Evolutionary conservation across 1,284 basidiomycete species (phyloP).

Genomic region (Ganoderma lingzhi): DNA sequence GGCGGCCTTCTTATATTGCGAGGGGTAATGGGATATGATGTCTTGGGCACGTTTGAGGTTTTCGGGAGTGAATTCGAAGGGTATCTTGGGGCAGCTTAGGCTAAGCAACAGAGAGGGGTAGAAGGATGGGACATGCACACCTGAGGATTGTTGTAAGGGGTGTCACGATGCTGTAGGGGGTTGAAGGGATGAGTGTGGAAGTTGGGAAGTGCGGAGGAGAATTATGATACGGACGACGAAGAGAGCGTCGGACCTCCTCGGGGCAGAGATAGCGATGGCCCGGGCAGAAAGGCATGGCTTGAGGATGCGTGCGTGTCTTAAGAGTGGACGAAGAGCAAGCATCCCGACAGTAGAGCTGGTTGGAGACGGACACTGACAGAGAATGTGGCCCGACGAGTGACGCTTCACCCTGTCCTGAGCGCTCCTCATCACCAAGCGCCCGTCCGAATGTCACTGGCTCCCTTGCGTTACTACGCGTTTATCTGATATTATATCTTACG

Average conservation of each 20-base stretch:
- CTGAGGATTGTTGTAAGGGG: constrained; percentile 90
- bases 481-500: too few relatives aligned
- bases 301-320: constrained; percentile 31
- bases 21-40: constrained; percentile 93
- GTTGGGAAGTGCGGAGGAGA: constrained; percentile 20
- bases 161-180: constrained; percentile 85
- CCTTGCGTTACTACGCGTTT: too few relatives aligned
- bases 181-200: constrained; percentile 17
- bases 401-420: too few relatives aligned
- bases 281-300: constrained; percentile 36
- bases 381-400: background rate
- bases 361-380: background rate
- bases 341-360: constrained; percentile 26
- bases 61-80: constrained; percentile 87
- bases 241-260: constrained; percentile 57
- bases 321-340: constrained; percentile 37
- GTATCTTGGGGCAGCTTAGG: constrained; percentile 64
- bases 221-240: constrained; percentile 54
- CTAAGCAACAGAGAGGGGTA: background rate
- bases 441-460: too few relatives aligned
- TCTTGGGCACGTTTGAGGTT: constrained; percentile 89
- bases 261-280: constrained; percentile 47
- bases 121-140: constrained; percentile 45
- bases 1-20: constrained; percentile 98
- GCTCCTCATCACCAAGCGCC: too few relatives aligned